Base-by-base conservation (phyloP, 495 filamentous ascomycete genomes). In the Lophiostoma macrostomum region DNA sequence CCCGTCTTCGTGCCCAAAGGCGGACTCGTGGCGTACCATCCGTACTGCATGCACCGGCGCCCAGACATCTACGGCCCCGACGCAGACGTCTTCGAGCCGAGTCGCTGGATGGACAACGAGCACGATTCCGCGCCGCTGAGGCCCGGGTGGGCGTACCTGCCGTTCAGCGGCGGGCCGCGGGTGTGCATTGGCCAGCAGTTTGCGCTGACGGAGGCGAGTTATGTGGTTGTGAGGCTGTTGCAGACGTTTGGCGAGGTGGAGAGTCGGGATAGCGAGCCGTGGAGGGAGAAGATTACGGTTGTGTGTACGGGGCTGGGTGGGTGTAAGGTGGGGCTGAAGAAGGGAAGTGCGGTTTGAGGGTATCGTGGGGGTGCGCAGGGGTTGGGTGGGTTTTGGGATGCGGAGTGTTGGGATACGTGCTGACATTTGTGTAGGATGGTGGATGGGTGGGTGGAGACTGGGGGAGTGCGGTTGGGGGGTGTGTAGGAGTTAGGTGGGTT, bases 81-180 rank as follows among this genome's bases (percentile, higher is more conserved):
- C 53, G 75, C 79, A 0, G 67, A 71, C 0, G 51, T 73, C 14
- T 86, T 76, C 61, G 63, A 67, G 0, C 83, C 83, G 0, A 76
- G 76, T 30, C 63, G 83, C 4, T 86, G 83, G 58, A 10, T 49
- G 14, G 56, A 50, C 6, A n/a, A 28, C 22, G 57, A 56, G 35
- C 32, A 45, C 20, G 10, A 14, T 1, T 34, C 35, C 4, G 8
- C 25, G 1, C 45, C 53, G 7, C 27, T 57, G 22, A 81, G 73
- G 50, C 80, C 80, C 0, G 76, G 56, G 69, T 88, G 85, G 85
- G 69, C 71, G 29, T 82, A 79, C 58, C 61, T 82, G 13, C 80
- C 81, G 0, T 84, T 84, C 58, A 79, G 77, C 53, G 79, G 80
- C n/a, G 80, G 81, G 0, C 77, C 78, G 23, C 63, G 77, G 6